Evolutionary conservation across 108 stramenopile genomes (phyloP).

Genomic region (Cylindrotheca closterium): DNA sequence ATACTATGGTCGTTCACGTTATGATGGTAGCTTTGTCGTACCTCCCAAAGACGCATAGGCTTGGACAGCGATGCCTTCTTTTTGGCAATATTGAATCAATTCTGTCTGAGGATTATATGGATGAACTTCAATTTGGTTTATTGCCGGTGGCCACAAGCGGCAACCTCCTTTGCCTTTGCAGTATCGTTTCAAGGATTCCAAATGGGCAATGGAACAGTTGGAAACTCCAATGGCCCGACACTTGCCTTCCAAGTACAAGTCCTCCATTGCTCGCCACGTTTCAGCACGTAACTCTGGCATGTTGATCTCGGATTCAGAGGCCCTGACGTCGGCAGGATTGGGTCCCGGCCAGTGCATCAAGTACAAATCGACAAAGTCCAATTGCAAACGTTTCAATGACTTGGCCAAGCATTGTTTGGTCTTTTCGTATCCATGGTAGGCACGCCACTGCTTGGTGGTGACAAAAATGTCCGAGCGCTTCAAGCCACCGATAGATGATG

Average conservation of each 20-base stretch:
- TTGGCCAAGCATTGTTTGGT: slow-evolving; percentile 58
- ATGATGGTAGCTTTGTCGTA: too few species aligned
- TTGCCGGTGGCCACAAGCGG: slow-evolving; percentile 73
- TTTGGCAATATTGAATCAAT: slow-evolving; percentile 67
- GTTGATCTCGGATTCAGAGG: slow-evolving; percentile 36
- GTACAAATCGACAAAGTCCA: slow-evolving; percentile 65
- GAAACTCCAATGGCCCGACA: slow-evolving; percentile 75
- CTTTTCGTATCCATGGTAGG: slow-evolving; percentile 72
- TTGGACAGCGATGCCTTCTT: slow-evolving; percentile 66
- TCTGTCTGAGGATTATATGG: slow-evolving; percentile 70
- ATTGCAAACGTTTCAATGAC: slow-evolving; percentile 55
- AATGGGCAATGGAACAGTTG: slow-evolving; percentile 58
- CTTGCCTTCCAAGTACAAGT: slow-evolving; percentile 50
- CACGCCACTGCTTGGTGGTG: slow-evolving; percentile 82
- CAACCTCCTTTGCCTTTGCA: slow-evolving; percentile 43
- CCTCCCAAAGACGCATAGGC: slow-evolving; percentile 80
- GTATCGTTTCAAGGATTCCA: slow-evolving; percentile 53
- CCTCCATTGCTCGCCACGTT: slow-evolving; percentile 90
- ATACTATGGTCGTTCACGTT: too few species aligned
- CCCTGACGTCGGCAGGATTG: slow-evolving; percentile 32
- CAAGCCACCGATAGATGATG: too few species aligned
- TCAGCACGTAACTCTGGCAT: slow-evolving; percentile 56
- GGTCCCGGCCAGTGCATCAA: slow-evolving; percentile 84
- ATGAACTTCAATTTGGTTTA: slow-evolving; percentile 88
- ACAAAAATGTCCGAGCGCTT: slow-evolving; percentile 56